A percentile compares a stretch with the other conserved stretches of the same genome.
phyloP scores from a whole-genome alignment of 345 rosid species.

The Rhizophora apiculata region DNA sequence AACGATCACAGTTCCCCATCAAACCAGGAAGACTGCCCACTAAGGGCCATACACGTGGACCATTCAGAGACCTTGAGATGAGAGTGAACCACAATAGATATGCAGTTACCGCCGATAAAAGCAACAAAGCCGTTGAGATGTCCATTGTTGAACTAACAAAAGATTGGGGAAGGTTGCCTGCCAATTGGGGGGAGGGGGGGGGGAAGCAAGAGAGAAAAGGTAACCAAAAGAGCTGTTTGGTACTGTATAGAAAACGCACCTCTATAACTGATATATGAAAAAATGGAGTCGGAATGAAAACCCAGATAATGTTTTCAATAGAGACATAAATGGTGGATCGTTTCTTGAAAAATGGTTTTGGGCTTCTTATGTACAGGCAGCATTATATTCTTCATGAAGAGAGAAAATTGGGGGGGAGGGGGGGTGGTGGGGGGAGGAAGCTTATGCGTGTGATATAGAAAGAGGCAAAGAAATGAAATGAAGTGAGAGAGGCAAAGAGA shows the following conservation, averaged over 20 bases:
- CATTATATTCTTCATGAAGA: not conserved
- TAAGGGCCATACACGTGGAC: conserved; percentile 92
- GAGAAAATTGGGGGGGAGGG: not conserved
- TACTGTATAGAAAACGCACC: not conserved
- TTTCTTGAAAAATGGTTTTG: too few relatives aligned
- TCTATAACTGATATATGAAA: not conserved
- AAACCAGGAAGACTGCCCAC: conserved; percentile 92
- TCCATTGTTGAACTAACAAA: conserved; percentile 42
- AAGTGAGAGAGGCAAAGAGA: not conserved
- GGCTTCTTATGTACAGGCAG: not conserved
- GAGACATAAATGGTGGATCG: not conserved
- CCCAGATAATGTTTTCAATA: conserved; percentile 2
- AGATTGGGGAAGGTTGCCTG: too few relatives aligned
- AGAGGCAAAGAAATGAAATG: not conserved
- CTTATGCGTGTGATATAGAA: not conserved
- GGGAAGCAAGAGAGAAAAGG: not conserved
- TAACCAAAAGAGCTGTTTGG: not conserved
- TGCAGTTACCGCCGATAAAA: conserved; percentile 62
- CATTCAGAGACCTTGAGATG: conserved; percentile 71
- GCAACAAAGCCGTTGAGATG: conserved; percentile 52
- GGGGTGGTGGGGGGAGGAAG: not conserved
- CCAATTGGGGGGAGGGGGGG: too few relatives aligned
- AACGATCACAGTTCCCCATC: conserved; percentile 76
- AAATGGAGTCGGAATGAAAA: not conserved
- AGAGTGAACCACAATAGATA: conserved; percentile 87